phyloP scores from a whole-genome alignment of 768 basidiomycete species.

The Mycena latifolia region DNA sequence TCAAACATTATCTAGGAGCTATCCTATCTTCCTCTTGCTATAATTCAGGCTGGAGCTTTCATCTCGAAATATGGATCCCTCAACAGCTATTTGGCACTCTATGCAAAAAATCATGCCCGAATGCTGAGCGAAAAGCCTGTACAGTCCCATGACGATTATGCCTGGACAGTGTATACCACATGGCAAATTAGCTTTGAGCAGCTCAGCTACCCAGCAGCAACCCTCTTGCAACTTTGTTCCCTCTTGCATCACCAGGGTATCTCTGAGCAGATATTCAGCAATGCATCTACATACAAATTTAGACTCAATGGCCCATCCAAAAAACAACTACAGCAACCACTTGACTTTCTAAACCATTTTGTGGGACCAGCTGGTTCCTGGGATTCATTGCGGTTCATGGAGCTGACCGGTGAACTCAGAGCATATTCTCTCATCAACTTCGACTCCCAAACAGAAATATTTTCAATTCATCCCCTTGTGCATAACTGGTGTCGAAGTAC shows the following conservation, averaged over 20 bases:
- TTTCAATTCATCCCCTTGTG: too few relatives aligned
- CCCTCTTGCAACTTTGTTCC: slow-evolving; percentile 9
- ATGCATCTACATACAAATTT: background rate
- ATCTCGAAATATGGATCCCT: slow-evolving; percentile 5
- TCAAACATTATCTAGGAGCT: background rate
- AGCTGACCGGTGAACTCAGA: slow-evolving; percentile 1
- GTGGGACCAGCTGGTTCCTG: background rate
- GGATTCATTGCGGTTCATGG: slow-evolving; percentile 6
- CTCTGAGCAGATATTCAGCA: slow-evolving; percentile 22
- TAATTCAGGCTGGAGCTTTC: slow-evolving; percentile 18
- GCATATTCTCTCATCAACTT: slow-evolving; percentile 7
- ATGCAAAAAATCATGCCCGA: background rate
- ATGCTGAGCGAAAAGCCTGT: slow-evolving; percentile 7
- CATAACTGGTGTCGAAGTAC: background rate
- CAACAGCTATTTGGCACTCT: background rate
- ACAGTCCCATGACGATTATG: too few relatives aligned
- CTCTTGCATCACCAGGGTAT: slow-evolving; percentile 12
- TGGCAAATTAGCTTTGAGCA: slow-evolving; percentile 25
- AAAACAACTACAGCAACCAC: background rate
- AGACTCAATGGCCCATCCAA: background rate
- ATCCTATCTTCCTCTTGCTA: slow-evolving; percentile 10
- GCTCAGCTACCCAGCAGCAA: background rate
- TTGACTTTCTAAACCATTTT: slow-evolving; percentile 1
- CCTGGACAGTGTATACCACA: too few relatives aligned
- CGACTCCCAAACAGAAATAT: background rate